Evolutionary conservation across 2,329 filamentous ascomycete genomes (phyloP), one percentile per base, ranked within the genome.

Genomic region (Harringtonia aguacate): DNA sequence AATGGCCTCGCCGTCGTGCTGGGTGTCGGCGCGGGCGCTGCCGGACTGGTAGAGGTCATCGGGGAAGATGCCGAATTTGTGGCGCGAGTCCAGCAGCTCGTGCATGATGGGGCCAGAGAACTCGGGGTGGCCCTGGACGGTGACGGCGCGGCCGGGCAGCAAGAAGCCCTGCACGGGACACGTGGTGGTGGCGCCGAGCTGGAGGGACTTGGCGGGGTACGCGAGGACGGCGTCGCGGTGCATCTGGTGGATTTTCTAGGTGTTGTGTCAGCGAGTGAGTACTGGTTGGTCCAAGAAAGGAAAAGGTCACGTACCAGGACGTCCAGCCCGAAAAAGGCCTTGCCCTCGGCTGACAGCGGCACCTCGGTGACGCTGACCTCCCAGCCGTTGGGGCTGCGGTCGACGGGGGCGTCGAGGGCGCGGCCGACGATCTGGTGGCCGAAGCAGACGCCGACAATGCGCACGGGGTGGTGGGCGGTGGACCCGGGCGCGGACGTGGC

Each of bases 41-140:
- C 76, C 85, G 53, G 86, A 82, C 45, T 77, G 63, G 52, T 77
- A 90, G 48, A 82, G 62, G 17, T 77, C 77, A 45, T 89, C 78
- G 44, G 71, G 64, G 50, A 95, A 84, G 20, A 92, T 69, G 1
- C 85, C 86, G 39, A 66, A 67, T 24, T 69, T 66, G 56, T 84
- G 76, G 45, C 88, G 72, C 47, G 72, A 64, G 48, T 73, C 69
- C 44, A 90, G 62, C 31, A 94, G 63, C 59, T 86, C 81, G 17
- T 65, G 67, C 53, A 88, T 75, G 51, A 94, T 88, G 15, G 78
- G 72, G 47, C 72, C 69, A 4, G 72, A 84, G 58, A 90, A 92
- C 61, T 95, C 88, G 1, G 87, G 88, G 60, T 94, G 87, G 7
- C 86, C 87, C 65, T 95, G 87, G 2, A 94, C 76, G 0, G 85